Evolutionary conservation across 169 alveolate genomes (phyloP), one percentile per base, ranked within the genome.

Genomic region (Cryptosporidium meleagridis): DNA sequence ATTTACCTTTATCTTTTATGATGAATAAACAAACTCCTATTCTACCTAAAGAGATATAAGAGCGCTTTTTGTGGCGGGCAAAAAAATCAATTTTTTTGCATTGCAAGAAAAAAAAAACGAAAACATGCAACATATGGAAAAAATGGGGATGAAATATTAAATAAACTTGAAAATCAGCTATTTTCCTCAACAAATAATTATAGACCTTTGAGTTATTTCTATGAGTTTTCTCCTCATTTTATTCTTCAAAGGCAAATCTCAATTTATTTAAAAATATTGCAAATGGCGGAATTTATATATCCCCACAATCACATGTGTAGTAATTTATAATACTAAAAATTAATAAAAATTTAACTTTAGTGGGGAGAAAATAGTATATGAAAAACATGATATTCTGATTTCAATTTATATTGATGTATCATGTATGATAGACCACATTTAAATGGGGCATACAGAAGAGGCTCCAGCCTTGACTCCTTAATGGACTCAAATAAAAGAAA

Each of bases 231-330:
- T 55, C 4, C 16, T 1, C 2, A 33, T 23, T 55, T 55, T 55
- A 26, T 55, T 55, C 4, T 55, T 21, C 37, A 55, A 23, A 16
- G 6, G 18, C 2, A n/a, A 55, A 26, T 23, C 23, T n/a, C 67
- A 48, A 21, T 7, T 55, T 55, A 55, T 3, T 23, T 55, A 16
- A 23, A 21, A 55, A 23, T 55, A 55, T 26, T 26, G 29, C 29
- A 55, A 55, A 26, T 65, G 72, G 72, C 72, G 72, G 72, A 65
- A 65, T 65, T 65, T 65, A 53, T 65, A 37, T 65, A 65, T 65
- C 72, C 72, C 72, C 72, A 65, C 72, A 65, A 65, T 37, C n/a
- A 65, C 72, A 65, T 65, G 72, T 65, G 72, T 23, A 55, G 67
- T 55, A 55, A 55, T 55, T 16, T 16, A 55, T n/a, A 55, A 55